phyloP scores from a whole-genome alignment of 2,329 filamentous ascomycete genomes.

The Xylaria sp. region DNA sequence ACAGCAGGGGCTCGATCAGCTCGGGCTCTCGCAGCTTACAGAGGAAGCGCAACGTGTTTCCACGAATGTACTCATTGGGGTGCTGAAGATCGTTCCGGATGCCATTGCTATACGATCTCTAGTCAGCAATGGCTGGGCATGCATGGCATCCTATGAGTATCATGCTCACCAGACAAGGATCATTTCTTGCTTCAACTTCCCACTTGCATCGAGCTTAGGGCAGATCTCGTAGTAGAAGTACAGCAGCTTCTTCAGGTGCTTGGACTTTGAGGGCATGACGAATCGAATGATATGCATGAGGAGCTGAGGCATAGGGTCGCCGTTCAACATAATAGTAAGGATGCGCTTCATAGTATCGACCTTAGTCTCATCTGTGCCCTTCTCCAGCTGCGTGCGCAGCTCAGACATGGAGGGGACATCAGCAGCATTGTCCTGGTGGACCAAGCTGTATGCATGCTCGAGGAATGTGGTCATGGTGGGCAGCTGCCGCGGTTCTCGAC shows the following conservation, averaged over 20 bases:
- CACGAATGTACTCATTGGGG: slow-evolving; percentile 96
- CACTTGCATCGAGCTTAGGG: slow-evolving; percentile 87
- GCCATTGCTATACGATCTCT: slow-evolving; percentile 72
- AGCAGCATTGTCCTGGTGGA: slow-evolving; percentile 96
- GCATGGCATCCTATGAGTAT: background rate
- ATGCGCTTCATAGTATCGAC: slow-evolving; percentile 96
- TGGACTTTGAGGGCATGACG: slow-evolving; percentile 98
- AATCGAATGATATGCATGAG: slow-evolving; percentile 99
- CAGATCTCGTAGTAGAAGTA: slow-evolving; percentile 99
- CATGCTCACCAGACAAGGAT: slow-evolving; percentile 87
- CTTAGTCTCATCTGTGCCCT: slow-evolving; percentile 91
- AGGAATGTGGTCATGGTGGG: slow-evolving; percentile 88
- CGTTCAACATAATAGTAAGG: slow-evolving; percentile 96
- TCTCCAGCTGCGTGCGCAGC: slow-evolving; percentile 90
- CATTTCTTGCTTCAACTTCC: slow-evolving; percentile 99
- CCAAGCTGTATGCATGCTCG: slow-evolving; percentile 93
- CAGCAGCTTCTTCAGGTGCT: slow-evolving; percentile 94
- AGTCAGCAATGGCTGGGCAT: slow-evolving; percentile 17
- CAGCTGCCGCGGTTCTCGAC: slow-evolving; percentile 39
- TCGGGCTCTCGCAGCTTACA: slow-evolving; percentile 96
- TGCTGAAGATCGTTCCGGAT: slow-evolving; percentile 98
- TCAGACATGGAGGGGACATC: slow-evolving; percentile 91
- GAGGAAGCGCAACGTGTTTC: slow-evolving; percentile 96
- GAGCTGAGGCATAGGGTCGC: slow-evolving; percentile 91
- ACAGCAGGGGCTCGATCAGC: slow-evolving; percentile 93